Evolutionary conservation across 108 stramenopile genomes (phyloP).

Genomic region (Bacterosira constricta): DNA sequence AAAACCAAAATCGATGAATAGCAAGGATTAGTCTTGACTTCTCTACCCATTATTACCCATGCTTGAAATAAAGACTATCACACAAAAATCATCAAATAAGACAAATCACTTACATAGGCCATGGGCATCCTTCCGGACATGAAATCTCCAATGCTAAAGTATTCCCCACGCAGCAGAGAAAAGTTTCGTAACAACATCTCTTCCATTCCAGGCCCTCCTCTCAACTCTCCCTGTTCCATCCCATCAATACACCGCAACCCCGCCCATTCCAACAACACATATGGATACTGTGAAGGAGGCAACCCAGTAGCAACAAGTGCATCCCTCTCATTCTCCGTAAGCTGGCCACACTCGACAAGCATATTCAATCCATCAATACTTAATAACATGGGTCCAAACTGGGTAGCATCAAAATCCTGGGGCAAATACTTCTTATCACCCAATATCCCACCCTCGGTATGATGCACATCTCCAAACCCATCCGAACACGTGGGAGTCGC

Average conservation of each 20-base stretch:
- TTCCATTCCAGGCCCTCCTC: constrained; percentile 54
- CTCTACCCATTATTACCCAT: no score
- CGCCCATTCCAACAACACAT: constrained; percentile 65
- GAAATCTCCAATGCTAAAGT: constrained; percentile 62
- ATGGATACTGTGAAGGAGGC: constrained; percentile 66
- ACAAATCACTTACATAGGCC: no score
- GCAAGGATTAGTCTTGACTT: no score
- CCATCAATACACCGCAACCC: constrained; percentile 59
- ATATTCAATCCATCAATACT: constrained; percentile 51
- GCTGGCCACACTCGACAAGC: constrained; percentile 42
- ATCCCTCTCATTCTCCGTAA: constrained; percentile 50
- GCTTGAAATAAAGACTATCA: no score
- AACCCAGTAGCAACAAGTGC: constrained; percentile 51
- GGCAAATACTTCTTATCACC: constrained; percentile 18
- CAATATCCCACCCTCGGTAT: constrained; percentile 28
- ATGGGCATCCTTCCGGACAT: constrained; percentile 68
- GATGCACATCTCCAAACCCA: constrained; percentile 34
- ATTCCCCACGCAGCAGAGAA: constrained; percentile 51
- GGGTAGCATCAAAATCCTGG: constrained; percentile 30
- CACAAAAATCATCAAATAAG: no score
- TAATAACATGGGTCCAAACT: constrained; percentile 60
- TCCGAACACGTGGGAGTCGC: constrained; percentile 48
- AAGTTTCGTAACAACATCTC: constrained; percentile 54
- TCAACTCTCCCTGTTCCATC: constrained; percentile 46
- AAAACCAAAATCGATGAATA: no score